Percentiles rank a stretch among this genome's conserved stretches.
Conservation (phyloP, 2,329 filamentous ascomycete species). For the Alternaria atra region DNA sequence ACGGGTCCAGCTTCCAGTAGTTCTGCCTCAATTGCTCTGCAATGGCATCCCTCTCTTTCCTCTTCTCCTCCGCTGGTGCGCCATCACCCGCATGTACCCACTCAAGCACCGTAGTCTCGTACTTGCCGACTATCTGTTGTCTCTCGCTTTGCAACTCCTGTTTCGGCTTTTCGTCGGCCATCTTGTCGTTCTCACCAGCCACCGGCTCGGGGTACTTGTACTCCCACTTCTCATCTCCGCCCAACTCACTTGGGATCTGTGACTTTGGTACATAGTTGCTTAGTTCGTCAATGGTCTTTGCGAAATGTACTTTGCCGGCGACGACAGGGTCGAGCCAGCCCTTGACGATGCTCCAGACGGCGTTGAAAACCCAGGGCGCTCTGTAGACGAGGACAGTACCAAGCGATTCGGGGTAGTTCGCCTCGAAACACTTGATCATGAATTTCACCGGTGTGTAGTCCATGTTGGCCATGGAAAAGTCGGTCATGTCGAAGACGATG, state of each 20-base stretch:
- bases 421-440: constrained; percentile 99
- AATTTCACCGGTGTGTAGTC: constrained; percentile 98
- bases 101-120: constrained; percentile 75
- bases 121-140: constrained; percentile 72
- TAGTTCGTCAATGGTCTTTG: constrained; percentile 80
- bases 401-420: constrained; percentile 94
- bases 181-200: constrained; percentile 76
- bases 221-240: constrained; percentile 83
- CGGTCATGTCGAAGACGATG: constrained; percentile 94
- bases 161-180: constrained; percentile 70
- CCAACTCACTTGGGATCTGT: constrained; percentile 82
- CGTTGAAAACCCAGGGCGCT: constrained; percentile 95
- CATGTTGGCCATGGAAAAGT: constrained; percentile 96
- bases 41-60: constrained; percentile 67
- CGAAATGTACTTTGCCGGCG: constrained; percentile 92
- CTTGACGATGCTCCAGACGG: constrained; percentile 94
- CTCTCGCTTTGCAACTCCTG: constrained; percentile 72
- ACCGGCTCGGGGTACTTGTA: constrained; percentile 84
- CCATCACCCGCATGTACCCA: constrained; percentile 72
- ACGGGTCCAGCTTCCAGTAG: constrained; percentile 92
- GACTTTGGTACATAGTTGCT: constrained; percentile 75
- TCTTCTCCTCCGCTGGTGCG: constrained; percentile 53
- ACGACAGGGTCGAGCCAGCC: constrained; percentile 98
- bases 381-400: constrained; percentile 94
- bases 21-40: constrained; percentile 72